A percentile compares a stretch with the other conserved stretches of the same genome.
Evolutionary conservation across 495 filamentous ascomycete species (phyloP).

Genomic region (Letharia columbiana): DNA sequence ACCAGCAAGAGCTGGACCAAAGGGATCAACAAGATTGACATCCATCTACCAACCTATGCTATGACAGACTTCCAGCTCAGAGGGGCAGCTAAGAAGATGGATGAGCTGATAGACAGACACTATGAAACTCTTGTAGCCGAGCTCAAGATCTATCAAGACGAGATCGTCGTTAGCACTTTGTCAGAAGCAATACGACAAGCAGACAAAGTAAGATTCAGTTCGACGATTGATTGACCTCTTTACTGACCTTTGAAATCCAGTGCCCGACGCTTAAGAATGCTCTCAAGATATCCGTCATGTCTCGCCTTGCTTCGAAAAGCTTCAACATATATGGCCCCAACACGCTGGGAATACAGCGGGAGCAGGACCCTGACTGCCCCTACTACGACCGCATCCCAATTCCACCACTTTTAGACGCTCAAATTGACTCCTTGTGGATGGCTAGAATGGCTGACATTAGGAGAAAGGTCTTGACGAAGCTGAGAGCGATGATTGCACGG

Average conservation of each 20-base stretch:
- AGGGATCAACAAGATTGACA: neutral
- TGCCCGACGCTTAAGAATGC: constrained; percentile 1
- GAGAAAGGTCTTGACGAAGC: neutral
- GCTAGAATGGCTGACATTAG: neutral
- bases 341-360: neutral
- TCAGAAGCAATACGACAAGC: constrained; percentile 2
- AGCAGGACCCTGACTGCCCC: neutral
- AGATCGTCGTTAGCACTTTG: neutral
- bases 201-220: neutral
- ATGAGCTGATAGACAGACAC: neutral
- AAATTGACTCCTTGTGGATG: constrained; percentile 8
- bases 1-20: neutral
- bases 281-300: constrained; percentile 8
- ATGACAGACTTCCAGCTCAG: neutral
- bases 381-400: constrained; percentile 8
- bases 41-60: neutral
- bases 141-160: neutral
- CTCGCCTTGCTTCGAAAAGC: constrained; percentile 9
- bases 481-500: constrained; percentile 3
- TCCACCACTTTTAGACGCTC: constrained; percentile 13
- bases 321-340: constrained; percentile 1
- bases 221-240: neutral
- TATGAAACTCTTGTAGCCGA: neutral
- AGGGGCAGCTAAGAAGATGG: neutral
- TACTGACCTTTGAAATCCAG: neutral